Conservation (phyloP, 164 flowering plant genomes). For the Vitis riparia region DNA sequence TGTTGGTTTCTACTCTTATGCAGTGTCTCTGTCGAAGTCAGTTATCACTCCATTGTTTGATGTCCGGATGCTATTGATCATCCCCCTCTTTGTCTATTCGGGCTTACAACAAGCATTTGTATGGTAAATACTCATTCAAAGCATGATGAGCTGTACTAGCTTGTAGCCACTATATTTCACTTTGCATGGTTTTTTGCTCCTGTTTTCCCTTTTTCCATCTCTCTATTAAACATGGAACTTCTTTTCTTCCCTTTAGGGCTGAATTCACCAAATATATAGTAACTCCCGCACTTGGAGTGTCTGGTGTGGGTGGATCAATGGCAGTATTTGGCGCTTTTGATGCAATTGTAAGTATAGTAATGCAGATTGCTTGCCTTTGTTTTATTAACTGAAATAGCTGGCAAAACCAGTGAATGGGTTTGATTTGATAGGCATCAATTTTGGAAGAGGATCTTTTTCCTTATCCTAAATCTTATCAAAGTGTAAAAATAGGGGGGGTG, state of each 20-base stretch:
- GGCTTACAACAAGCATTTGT: constrained; percentile 97
- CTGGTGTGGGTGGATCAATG: constrained; percentile 95
- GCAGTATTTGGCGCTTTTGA: constrained; percentile 89
- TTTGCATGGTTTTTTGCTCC: not conserved
- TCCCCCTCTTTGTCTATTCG: constrained; percentile 91
- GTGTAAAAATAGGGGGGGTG: too few species aligned
- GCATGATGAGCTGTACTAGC: not conserved
- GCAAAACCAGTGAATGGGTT: too few species aligned
- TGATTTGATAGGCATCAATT: too few species aligned
- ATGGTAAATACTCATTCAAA: constrained; percentile 45
- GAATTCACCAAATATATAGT: constrained; percentile 79
- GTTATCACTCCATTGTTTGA: constrained; percentile 59
- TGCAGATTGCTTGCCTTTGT: not conserved
- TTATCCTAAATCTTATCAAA: too few species aligned
- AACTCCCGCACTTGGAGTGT: constrained; percentile 73
- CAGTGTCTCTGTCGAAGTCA: constrained; percentile 43
- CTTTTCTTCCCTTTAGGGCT: constrained; percentile 52
- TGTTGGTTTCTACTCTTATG: constrained; percentile 33
- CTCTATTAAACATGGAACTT: not conserved
- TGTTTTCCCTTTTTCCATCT: not conserved
- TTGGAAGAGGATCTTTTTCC: too few species aligned
- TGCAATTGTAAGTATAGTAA: constrained; percentile 75
- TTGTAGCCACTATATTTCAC: not conserved
- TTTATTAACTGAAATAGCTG: too few species aligned
- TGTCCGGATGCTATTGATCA: constrained; percentile 64